Conservation (phyloP, 306 rosid species). For the Pterocarpus macrocarpus region DNA sequence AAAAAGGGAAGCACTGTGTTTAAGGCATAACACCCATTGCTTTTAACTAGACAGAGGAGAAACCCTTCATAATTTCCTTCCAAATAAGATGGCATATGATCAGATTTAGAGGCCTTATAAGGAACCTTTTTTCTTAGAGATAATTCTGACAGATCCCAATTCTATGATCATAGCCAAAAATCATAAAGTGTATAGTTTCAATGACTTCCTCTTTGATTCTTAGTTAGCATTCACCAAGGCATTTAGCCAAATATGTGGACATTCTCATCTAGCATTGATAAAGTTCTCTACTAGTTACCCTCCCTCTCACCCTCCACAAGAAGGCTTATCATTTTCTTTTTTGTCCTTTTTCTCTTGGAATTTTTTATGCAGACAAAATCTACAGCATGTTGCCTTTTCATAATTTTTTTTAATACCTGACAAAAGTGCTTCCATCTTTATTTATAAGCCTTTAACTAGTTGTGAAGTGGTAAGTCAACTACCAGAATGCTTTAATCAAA, state of each 20-base stretch:
- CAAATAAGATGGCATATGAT: constrained; percentile 41
- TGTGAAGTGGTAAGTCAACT: constrained; percentile 51
- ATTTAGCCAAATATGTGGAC: constrained; percentile 50
- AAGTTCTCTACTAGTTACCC: constrained; percentile 50
- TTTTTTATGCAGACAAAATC: constrained; percentile 56
- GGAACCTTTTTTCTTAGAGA: constrained; percentile 45
- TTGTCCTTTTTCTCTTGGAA: constrained; percentile 73
- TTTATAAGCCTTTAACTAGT: constrained; percentile 46
- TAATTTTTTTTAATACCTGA: constrained; percentile 43
- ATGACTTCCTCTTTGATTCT: constrained; percentile 36
- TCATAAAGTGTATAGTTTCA: constrained; percentile 52
- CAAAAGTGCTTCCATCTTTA: constrained; percentile 59
- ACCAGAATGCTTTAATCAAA: constrained; percentile 51
- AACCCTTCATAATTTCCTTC: constrained; percentile 55
- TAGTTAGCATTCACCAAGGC: constrained; percentile 33
- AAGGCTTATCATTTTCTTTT: constrained; percentile 60
- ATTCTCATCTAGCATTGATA: constrained; percentile 53
- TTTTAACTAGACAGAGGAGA: constrained; percentile 52
- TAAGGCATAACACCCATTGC: constrained; percentile 55
- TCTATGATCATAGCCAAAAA: constrained; percentile 46
- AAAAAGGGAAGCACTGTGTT: constrained; percentile 37
- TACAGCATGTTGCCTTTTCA: constrained; percentile 39
- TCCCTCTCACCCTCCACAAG: constrained; percentile 42
- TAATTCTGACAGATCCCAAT: constrained; percentile 58
- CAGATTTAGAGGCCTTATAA: constrained; percentile 48